Percentiles rank a stretch among this genome's conserved stretches.
These are phyloP conservation scores for Apiotrichum akiyoshidainum DNA, from an alignment of 1,284 basidiomycete genomes.

Conservation along the genomic window DNA sequence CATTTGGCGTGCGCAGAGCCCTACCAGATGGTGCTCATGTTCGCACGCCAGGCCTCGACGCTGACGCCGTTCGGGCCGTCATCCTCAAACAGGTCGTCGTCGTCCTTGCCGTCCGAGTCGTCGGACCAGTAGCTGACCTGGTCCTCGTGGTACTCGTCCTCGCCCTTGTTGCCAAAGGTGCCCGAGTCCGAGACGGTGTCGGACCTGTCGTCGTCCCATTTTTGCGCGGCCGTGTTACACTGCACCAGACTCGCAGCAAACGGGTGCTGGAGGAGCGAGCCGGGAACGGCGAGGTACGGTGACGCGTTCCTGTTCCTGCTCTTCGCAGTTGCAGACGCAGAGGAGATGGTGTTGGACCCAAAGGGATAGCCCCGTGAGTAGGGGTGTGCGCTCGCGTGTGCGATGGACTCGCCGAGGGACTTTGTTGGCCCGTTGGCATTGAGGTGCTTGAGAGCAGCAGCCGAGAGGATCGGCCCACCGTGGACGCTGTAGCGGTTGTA, in stretches of 20 bases:
- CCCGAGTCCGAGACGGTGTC: not conserved
- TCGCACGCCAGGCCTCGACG: conserved; percentile 2
- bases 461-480: not conserved
- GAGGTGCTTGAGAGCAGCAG: not conserved
- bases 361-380: not conserved
- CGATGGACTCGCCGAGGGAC: no score
- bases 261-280: not conserved
- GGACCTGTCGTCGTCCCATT: not conserved
- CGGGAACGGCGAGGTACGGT: no score
- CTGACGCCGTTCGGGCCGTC: not conserved
- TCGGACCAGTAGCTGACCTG: not conserved
- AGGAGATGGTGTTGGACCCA: no score
- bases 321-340: no score
- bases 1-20: not conserved
- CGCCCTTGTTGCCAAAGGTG: conserved; percentile 1
- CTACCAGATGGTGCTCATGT: conserved; percentile 6
- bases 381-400: not conserved
- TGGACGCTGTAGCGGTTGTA: not conserved
- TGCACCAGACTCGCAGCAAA: not conserved
- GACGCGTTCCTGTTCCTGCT: no score
- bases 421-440: not conserved
- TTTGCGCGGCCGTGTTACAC: not conserved
- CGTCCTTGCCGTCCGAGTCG: not conserved
- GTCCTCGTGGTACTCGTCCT: not conserved
- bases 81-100: not conserved